Base-by-base conservation (phyloP, 148 eudicot species). In the Gaultheria prostrata region DNA sequence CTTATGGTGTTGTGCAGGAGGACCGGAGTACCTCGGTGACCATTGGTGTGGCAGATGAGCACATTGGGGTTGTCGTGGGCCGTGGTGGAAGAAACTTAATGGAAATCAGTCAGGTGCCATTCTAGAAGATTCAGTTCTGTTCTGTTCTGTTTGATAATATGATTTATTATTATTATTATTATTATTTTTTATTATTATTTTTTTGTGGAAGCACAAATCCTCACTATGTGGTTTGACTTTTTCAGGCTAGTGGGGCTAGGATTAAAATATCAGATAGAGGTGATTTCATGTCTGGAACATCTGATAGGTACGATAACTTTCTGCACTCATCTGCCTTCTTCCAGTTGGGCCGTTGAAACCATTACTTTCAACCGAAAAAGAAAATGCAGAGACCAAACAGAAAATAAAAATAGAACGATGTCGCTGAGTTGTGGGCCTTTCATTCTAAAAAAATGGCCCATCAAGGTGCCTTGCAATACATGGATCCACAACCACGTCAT, bases 31-130 rank as follows among this genome's bases (percentile, higher is more conserved):
- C 88, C 89, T 95, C 98, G 13, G 82, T 92, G 80, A 97, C 98
- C 35, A 93, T 97, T 76, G 99, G 99, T 83, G 92, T 97, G 87
- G 93, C 98, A 63, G 99, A 97, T 87, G 99, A 97, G 87, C 99
- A 95, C 89, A 92, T 97, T 43, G 99, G 99, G 30, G 83, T 97
- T 51, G 96, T 97, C 7, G 95, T 97, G 82, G 99, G 99, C 21
- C 98, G 98, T 85, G 98, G 97, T 63, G 99, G 99, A 79, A 91
- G 94, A 87, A 97, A 86, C 83, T 85, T 97, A 28, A 85, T 86
- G 82, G 99, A 97, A 80, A 91, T 97, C 83, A 95, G 89, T 86
- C 98, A 97, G 98, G 99, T 95, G 69, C 79, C 73, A 12, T 80
- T 3, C 33, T 53, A 4, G 35, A 43, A 7, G 63, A 77, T 39